Evolutionary conservation across 257 asterid genomes (phyloP).

Genomic region (Nicotiana paniculata): DNA sequence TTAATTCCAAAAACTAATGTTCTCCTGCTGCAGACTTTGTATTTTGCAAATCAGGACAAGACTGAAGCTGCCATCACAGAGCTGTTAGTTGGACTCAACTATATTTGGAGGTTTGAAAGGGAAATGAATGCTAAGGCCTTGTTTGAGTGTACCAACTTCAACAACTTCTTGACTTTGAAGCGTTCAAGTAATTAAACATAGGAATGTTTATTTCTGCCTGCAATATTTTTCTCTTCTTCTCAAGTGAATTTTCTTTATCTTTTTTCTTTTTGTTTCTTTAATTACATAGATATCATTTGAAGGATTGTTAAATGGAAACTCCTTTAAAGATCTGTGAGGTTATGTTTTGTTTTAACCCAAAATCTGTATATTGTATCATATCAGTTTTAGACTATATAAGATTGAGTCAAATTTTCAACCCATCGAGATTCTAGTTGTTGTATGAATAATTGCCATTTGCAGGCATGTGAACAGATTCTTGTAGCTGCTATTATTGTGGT

Average conservation of each 20-base stretch:
- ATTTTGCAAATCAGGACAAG: constrained; percentile 74
- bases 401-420: constrained; percentile 13
- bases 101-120: constrained; percentile 92
- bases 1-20: constrained; percentile 58
- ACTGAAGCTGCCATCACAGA: constrained; percentile 97
- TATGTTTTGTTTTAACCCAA: constrained; percentile 33
- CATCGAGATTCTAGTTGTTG: neutral
- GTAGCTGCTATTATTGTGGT: constrained; percentile 25
- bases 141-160: constrained; percentile 45
- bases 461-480: constrained; percentile 56
- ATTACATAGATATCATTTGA: constrained; percentile 11
- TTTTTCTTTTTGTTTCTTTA: neutral
- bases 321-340: constrained; percentile 36
- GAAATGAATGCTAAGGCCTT: constrained; percentile 88
- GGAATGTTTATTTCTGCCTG: neutral
- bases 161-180: constrained; percentile 32
- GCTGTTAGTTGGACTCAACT: constrained; percentile 84
- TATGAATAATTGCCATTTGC: neutral
- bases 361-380: constrained; percentile 42
- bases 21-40: constrained; percentile 58
- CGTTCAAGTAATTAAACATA: constrained; percentile 8
- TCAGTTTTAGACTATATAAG: constrained; percentile 38
- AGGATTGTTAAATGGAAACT: constrained; percentile 21
- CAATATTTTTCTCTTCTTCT: neutral
- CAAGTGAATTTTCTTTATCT: neutral